Evolutionary conservation across 345 rosid genomes (phyloP), one percentile per base, ranked within the genome.

Genomic region (Corymbia maculata): DNA sequence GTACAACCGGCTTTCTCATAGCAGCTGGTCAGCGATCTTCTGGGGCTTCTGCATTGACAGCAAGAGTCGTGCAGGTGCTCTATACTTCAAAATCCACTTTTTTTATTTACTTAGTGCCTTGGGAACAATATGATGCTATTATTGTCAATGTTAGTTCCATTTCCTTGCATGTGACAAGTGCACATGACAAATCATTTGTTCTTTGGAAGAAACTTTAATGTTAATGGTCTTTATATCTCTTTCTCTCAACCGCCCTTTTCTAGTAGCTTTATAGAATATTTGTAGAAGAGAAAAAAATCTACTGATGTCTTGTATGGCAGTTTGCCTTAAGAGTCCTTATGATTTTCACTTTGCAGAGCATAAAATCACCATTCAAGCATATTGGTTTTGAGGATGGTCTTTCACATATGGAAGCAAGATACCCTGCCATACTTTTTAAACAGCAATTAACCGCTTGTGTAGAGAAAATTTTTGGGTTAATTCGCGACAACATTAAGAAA

Each of bases 371-470:
- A 52, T 94, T 96, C 89, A 96, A 93, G 93, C 90, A 89, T 89
- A 92, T 90, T 88, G 98, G 96, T 88, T 90, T 91, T 90, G 99
- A 96, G 9, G 97, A 95, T 94, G 95, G 97, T 85, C 80, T 90
- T 87, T 91, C 97, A n/a, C 98, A 94, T 88, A 91, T 96, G 89
- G 99, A 97, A 91, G 99, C 99, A 89, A 97, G 98, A 95, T 97
- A 94, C 91, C 99, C 99, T 49, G 99, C 98, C 21, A 93, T 97
- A 86, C 91, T 97, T 79, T 97, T 97, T 88, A 97, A 97, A 90
- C 99, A 97, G 93, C 99, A 97, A 89, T 90, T 97, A 86, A 97
- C 99, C 85, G 97, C 99, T 90, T 97, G 98, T 91, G 99, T 97
- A 85, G 99, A 97, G 95, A 97, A 97, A 94, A 96, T 97, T 26